Evolutionary conservation across 805 yeast species (phyloP), one percentile per base, ranked within the genome.

Genomic region (Debaryomyces prosopidis): DNA sequence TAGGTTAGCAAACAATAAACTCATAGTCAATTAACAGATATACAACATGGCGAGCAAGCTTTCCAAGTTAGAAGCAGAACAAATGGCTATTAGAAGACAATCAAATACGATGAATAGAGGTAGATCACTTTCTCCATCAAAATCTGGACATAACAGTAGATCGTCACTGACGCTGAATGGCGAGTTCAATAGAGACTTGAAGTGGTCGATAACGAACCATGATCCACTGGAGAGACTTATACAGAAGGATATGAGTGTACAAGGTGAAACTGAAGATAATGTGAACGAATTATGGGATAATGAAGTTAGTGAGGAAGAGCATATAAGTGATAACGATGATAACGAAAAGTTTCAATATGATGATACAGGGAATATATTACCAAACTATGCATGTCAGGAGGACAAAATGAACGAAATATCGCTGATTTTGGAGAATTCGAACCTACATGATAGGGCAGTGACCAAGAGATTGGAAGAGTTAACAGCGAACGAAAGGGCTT

Each of bases 161-260:
- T 68, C 74, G 15, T 61, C 68, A 14, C 68, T 73, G 12, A 53
- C 59, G 6, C 65, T 61, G 58, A 63, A 63, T 34, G 73, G 68
- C 40, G 75, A 67, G 33, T 62, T 53, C 47, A 60, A 60, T 44
- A 72, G 70, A 48, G 79, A 74, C 32, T 56, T 79, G 45, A 78
- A 77, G 53, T 85, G 86, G 82, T 78, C 87, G 0, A 82, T 87
- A 35, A 74, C 87, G 39, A 77, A 79, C 44, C 87, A 82, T 53
- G 91, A 87, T 54, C 95, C 95, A 0, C 82, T 84, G 50, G 86
- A 84, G 54, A 67, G 94, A 47, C 60, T 85, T 30, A 57, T 54
- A 11, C 55, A 57, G n/a, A 23, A 43, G 11, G 44, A 43, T 9
- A 36, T 31, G 1, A 23, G 35, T 11, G 44, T 43, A 14, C 44